Evolutionary conservation across 1,139 yeast genomes (phyloP), one percentile per base, ranked within the genome.

Genomic region (Candida labiduridarum): DNA sequence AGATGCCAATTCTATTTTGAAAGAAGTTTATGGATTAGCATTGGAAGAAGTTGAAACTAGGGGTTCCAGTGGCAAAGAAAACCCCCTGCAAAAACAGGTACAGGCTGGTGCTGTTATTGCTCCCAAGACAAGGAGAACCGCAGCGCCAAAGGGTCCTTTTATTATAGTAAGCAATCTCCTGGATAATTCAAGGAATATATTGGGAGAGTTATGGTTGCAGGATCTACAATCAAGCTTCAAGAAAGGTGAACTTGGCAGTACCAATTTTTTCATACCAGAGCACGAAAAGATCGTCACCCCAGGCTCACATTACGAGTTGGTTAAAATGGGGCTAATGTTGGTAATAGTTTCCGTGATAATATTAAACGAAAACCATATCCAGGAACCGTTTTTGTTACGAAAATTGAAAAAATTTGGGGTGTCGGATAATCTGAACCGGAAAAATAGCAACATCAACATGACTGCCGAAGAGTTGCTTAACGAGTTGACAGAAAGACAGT

Each of bases 401-500:
- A 48, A 52, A 4, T 55, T 76, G 30, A 48, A 50, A 6, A 56
- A 56, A 40, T 69, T 74, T 52, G 80, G 80, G 0, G 50, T 75
- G 3, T 56, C 70, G 7, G 60, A 55, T 6, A 61, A 57, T 48
- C 40, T 57, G 1, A 63, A 63, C 46, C 47, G 49, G 6, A 55
- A 50, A n/a, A 67, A 68, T 47, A 57, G 69, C 30, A 66, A 62
- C 47, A 50, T 64, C 29, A 65, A 64, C 47, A 53, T 64, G 56
- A 64, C 63, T 40, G 44, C 61, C 7, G 53, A 52, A 7, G 71
- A 64, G 33, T 52, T 74, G 15, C 36, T 76, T 12, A 55, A 53
- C 2, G 78, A 73, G 33, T 59, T 75, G 38, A 62, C 62, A n/a
- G 66, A 59, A 52, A 57, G 58, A 40, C 76, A 72, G n/a, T 76